Percentiles rank a stretch among this genome's conserved stretches.
Evolutionary conservation across 2,329 filamentous ascomycete genomes (phyloP).

Genomic region (Talaromyces sp.): DNA sequence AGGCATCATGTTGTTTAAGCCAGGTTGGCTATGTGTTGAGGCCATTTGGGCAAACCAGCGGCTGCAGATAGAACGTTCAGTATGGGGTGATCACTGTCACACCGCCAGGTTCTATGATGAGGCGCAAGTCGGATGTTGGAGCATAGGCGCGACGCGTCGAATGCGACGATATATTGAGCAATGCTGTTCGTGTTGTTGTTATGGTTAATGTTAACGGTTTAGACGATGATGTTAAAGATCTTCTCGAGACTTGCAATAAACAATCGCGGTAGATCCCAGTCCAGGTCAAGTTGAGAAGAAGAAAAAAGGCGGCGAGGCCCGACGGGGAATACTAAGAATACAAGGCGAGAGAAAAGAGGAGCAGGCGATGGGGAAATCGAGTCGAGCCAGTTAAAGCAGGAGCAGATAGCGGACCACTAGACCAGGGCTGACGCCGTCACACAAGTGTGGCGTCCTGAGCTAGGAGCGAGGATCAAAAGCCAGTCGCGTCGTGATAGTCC

Average conservation of each 20-base stretch:
- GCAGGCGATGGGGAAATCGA: background rate
- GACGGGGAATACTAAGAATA: slow-evolving; percentile 12
- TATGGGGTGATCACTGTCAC: background rate
- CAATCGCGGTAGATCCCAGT: background rate
- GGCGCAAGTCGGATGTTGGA: background rate
- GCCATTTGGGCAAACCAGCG: slow-evolving; percentile 30
- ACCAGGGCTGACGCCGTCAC: slow-evolving; percentile 9
- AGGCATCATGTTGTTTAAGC: slow-evolving; percentile 48
- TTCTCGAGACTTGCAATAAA: background rate
- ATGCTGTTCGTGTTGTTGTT: background rate
- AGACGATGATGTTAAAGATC: background rate
- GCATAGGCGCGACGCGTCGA: slow-evolving; percentile 3
- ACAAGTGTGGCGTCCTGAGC: slow-evolving; percentile 13
- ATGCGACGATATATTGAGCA: background rate
- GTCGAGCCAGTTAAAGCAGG: slow-evolving; percentile 1
- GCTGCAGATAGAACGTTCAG: background rate
- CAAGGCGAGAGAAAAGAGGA: slow-evolving; percentile 15
- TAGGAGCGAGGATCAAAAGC: slow-evolving; percentile 6
- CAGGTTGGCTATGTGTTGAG: slow-evolving; percentile 43
- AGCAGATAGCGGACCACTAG: background rate
- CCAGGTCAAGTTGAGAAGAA: slow-evolving; percentile 4
- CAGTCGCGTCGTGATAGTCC: slow-evolving; percentile 17
- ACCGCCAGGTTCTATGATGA: background rate
- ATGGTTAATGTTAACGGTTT: background rate
- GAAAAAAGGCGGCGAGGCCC: slow-evolving; percentile 19